Percentiles rank a stretch among this genome's conserved stretches.
Conservation (phyloP, 345 rosid species). For the Arabidopsis arenosa region DNA sequence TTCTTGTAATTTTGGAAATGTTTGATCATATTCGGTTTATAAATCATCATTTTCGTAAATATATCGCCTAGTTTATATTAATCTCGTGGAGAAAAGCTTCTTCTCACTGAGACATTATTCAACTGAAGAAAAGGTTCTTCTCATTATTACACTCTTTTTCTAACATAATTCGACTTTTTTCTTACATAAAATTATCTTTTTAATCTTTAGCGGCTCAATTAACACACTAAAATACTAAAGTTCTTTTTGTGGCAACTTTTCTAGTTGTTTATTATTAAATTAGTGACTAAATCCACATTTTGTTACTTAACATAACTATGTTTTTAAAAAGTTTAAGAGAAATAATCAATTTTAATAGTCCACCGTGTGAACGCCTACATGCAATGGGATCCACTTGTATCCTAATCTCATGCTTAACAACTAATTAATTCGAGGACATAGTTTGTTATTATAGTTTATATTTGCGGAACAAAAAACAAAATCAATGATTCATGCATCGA, state of each 20-base stretch:
- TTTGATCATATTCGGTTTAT: slow-evolving; percentile 6
- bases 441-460: background rate
- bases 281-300: slow-evolving; percentile 6
- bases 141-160: slow-evolving; percentile 15
- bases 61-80: background rate
- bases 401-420: slow-evolving; percentile 16
- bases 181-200: slow-evolving; percentile 13
- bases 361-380: slow-evolving; percentile 28
- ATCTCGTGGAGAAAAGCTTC: slow-evolving; percentile 20
- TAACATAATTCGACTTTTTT: slow-evolving; percentile 19
- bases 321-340: background rate
- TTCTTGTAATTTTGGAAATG: background rate
- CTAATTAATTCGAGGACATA: background rate
- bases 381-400: slow-evolving; percentile 31
- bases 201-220: slow-evolving; percentile 38
- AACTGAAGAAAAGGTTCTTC: slow-evolving; percentile 31
- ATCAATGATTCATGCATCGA: background rate
- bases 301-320: slow-evolving; percentile 8
- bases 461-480: background rate
- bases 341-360: slow-evolving; percentile 12
- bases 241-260: slow-evolving; percentile 12
- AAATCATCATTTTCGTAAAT: background rate
- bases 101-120: slow-evolving; percentile 21
- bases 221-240: slow-evolving; percentile 14
- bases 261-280: slow-evolving; percentile 1